phyloP scores from a whole-genome alignment of 2,329 filamentous ascomycete genomes.

The Trichoderma oligosporum region DNA sequence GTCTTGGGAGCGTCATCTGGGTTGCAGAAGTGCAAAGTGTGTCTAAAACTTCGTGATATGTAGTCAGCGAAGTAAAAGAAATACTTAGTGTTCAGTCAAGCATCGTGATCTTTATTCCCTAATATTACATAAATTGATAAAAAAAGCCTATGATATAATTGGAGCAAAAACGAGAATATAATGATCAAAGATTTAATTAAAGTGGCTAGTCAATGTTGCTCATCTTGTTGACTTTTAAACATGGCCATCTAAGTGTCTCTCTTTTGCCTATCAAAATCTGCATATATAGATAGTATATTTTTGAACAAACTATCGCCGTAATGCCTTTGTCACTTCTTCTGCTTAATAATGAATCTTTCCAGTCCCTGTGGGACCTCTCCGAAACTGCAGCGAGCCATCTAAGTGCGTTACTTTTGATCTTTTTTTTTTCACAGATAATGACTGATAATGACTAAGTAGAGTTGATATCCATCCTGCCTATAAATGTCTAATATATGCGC shows the following conservation, averaged over 20 bases:
- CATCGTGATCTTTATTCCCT: background rate
- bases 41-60: background rate
- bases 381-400: constrained; percentile 11
- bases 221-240: background rate
- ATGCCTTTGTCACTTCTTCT: constrained; percentile 11
- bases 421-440: no score
- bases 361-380: constrained; percentile 1
- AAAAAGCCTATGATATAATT: no score
- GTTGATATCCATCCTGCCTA: no score
- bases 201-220: background rate
- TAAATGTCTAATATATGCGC: background rate
- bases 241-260: background rate
- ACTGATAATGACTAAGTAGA: no score
- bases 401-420: background rate
- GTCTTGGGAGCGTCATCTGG: background rate
- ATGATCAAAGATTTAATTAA: background rate
- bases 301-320: background rate
- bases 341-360: background rate
- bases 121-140: no score
- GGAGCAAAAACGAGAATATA: background rate
- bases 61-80: fast-evolving
- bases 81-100: background rate
- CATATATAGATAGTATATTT: background rate
- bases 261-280: background rate
- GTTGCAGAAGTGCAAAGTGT: background rate